These are phyloP conservation scores for Wickerhamiella kurtzmanii DNA, from an alignment of 805 yeast species.

Conservation along the genomic window DNA sequence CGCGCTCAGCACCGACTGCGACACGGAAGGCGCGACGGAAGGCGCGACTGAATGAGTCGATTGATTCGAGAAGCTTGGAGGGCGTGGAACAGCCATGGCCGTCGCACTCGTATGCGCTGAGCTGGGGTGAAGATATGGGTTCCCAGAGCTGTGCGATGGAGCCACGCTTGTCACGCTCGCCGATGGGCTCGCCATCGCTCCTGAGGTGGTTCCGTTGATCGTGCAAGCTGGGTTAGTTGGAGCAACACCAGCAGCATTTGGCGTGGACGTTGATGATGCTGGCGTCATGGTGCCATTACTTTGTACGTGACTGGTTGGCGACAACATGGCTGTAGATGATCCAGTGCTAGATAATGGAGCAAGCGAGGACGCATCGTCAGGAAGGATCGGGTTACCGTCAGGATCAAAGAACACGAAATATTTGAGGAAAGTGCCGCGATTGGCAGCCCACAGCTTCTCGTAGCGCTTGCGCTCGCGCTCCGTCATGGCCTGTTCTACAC, in stretches of 20 bases:
- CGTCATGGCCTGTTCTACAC: conserved; percentile 35
- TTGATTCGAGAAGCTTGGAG: not conserved
- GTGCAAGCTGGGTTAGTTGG: no score
- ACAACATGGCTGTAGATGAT: no score
- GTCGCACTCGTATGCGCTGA: no score
- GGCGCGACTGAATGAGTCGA: not conserved
- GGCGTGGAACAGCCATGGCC: no score
- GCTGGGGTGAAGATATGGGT: not conserved
- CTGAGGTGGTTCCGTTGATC: not conserved
- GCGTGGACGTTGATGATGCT: no score
- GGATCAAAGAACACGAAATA: conserved; percentile 1
- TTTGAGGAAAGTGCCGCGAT: conserved; percentile 39
- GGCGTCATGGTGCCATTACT: no score
- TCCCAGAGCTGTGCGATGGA: no score
- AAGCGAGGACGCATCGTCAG: not conserved
- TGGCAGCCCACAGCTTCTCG: conserved; percentile 90
- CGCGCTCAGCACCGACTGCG: not conserved
- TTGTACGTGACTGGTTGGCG: no score
- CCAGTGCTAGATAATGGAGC: no score
- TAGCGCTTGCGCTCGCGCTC: conserved; percentile 68
- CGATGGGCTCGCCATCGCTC: not conserved
- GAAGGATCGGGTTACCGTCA: not conserved
- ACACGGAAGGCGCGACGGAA: not conserved
- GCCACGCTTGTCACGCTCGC: not conserved
- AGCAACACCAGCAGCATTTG: no score